Percentiles rank a stretch among this genome's conserved stretches.
Evolutionary conservation across 192 early-diverging fungal genomes (phyloP).

Genomic region (Linnemannia exigua): DNA sequence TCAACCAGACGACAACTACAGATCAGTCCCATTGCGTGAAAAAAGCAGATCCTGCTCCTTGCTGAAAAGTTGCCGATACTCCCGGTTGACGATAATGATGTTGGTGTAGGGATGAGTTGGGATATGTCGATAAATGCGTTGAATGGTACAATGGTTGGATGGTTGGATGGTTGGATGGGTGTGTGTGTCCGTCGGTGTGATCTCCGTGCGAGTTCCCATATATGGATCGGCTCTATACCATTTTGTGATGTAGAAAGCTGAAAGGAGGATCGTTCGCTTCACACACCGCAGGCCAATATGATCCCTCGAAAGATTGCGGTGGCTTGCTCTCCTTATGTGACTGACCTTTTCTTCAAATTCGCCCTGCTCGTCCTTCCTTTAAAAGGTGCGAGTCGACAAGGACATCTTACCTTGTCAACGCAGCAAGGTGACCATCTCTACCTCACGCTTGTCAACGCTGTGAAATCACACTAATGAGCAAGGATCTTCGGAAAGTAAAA

Average conservation of each 20-base stretch:
- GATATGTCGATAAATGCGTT: constrained; percentile 7
- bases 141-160: constrained; percentile 17
- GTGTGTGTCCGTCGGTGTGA: not conserved
- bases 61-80: not conserved
- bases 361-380: not conserved
- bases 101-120: constrained; percentile 56
- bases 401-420: not conserved
- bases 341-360: not conserved
- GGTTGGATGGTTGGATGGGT: constrained; percentile 16
- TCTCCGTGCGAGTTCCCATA: not conserved
- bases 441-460: not conserved
- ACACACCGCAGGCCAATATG: constrained; percentile 4
- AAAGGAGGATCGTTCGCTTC: constrained; percentile 33
- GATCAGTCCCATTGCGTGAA: not conserved
- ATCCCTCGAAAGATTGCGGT: not conserved
- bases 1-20: not conserved
- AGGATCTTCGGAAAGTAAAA: constrained; percentile 48
- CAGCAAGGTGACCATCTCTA: not conserved
- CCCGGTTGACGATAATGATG: constrained; percentile 66
- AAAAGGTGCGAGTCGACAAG: not conserved
- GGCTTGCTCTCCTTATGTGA: not conserved
- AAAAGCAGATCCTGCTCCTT: constrained; percentile 82
- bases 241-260: constrained; percentile 43
- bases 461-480: constrained; percentile 39
- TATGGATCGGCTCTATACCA: constrained; percentile 32